phyloP scores from a whole-genome alignment of 768 basidiomycete genomes.

The Hygrocybe punicea region DNA sequence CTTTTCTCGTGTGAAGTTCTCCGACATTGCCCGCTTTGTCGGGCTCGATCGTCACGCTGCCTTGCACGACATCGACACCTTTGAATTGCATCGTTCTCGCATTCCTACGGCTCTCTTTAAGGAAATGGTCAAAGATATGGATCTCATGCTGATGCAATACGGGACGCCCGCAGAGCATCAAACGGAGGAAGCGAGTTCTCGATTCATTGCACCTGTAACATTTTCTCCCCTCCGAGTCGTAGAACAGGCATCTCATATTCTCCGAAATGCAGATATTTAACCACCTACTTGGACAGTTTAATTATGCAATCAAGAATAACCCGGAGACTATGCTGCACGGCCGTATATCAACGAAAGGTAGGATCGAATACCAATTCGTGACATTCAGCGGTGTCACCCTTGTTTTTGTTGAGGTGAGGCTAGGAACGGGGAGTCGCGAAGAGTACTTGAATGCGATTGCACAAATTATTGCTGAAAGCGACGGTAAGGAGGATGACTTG shows the following conservation, averaged over 20 bases:
- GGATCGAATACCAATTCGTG: constrained; percentile 16
- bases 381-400: constrained; percentile 11
- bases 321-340: constrained; percentile 16
- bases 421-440: not conserved
- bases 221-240: not conserved
- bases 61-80: constrained; percentile 9
- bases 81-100: constrained; percentile 20
- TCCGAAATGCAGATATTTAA: constrained; percentile 19
- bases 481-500: not conserved
- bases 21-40: constrained; percentile 14
- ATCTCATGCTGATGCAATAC: constrained; percentile 19
- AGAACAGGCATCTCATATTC: not conserved
- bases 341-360: constrained; percentile 14
- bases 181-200: constrained; percentile 18
- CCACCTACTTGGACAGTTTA: constrained; percentile 14
- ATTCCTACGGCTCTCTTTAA: constrained; percentile 19
- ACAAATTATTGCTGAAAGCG: constrained; percentile 5
- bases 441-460: constrained; percentile 7
- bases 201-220: constrained; percentile 17
- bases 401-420: constrained; percentile 3
- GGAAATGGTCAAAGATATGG: constrained; percentile 18
- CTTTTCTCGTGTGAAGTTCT: constrained; percentile 9
- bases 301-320: constrained; percentile 13
- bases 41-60: constrained; percentile 12
- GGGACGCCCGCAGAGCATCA: constrained; percentile 14